Evolutionary conservation across 2,329 filamentous ascomycete species (phyloP), one percentile per base, ranked within the genome.

Genomic region (Scleromitrula shiraiana): DNA sequence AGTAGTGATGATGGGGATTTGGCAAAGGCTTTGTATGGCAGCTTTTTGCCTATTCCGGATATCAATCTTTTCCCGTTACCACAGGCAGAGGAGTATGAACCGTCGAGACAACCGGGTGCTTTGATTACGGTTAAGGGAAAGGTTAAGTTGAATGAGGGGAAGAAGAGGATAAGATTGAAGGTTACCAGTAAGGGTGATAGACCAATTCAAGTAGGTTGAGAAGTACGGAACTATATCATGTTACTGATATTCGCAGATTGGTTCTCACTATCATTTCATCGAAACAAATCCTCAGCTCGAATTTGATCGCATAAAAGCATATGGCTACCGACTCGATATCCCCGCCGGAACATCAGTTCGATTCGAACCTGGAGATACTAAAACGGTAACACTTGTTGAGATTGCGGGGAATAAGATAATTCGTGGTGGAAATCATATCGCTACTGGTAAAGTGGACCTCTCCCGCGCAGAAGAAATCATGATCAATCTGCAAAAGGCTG

Each of bases 231-330:
- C 17, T 17, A 23, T 17, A 35, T 20, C 7, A 19, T 24, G n/a
- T 19, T 35, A 35, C 50, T 57, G 27, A 58, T 45, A 7, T 10
- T 27, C 12, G 22, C 58, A 82, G 77, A 75, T 87, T 51, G 91
- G 91, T 26, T 95, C 88, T 26, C 91, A 97, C 68, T 97, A 95
- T 66, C 91, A 96, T 68, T 95, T 97, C 65, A 80, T 95, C 62
- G 91, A 97, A 70, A 85, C 82, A n/a, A 97, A 97, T 67, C 87
- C 89, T 0, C 80, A 87, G 65, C 76, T 97, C 42, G 79, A 86
- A 53, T 97, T 97, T 65, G 91, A 97, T 67, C 86, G 91, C 22
- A 70, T 79, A 41, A 80, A 79, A 56, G 80, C 89, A 1, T 93
- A 93, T 61, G 91, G 91, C 5, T 95, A 80, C 68, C 78, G 89